These are phyloP conservation scores for Backusella parvicylindrica DNA, from an alignment of 192 early-diverging fungal genomes.

Conservation along the genomic window DNA sequence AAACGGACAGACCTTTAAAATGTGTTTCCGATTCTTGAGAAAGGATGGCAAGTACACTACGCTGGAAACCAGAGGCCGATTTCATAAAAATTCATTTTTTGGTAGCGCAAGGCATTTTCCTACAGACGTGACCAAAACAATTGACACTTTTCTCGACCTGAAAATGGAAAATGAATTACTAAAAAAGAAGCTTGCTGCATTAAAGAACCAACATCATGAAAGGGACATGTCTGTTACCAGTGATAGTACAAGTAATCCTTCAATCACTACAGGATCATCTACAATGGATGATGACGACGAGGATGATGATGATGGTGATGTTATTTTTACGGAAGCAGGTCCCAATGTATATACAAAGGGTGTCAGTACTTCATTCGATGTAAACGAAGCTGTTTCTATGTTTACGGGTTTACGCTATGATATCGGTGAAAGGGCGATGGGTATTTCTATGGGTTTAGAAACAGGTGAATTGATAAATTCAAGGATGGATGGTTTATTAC, in stretches of 20 bases:
- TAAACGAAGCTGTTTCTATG: constrained; percentile 17
- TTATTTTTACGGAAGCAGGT: neutral
- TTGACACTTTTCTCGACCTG: constrained; percentile 33
- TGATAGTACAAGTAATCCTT: neutral
- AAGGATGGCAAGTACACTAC: constrained; percentile 27
- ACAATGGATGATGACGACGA: neutral
- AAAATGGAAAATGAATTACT: constrained; percentile 38
- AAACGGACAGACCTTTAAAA: constrained; percentile 13
- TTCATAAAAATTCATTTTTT: constrained; percentile 29
- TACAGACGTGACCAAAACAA: constrained; percentile 6
- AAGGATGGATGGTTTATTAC: neutral
- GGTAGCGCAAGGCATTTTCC: constrained; percentile 23
- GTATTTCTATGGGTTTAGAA: constrained; percentile 22
- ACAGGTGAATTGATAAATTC: constrained; percentile 7
- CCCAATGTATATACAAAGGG: constrained; percentile 25
- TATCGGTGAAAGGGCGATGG: constrained; percentile 17
- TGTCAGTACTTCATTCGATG: constrained; percentile 12
- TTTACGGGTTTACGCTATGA: constrained; percentile 31
- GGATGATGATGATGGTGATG: neutral
- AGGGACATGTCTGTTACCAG: neutral
- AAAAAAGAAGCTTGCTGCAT: constrained; percentile 7
- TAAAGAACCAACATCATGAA: neutral
- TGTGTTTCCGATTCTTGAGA: constrained; percentile 22
- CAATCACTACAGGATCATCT: neutral
- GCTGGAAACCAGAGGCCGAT: constrained; percentile 27